Evolutionary conservation across 257 asterid genomes (phyloP), one percentile per base, ranked within the genome.

Genomic region (Solanum rostratum): DNA sequence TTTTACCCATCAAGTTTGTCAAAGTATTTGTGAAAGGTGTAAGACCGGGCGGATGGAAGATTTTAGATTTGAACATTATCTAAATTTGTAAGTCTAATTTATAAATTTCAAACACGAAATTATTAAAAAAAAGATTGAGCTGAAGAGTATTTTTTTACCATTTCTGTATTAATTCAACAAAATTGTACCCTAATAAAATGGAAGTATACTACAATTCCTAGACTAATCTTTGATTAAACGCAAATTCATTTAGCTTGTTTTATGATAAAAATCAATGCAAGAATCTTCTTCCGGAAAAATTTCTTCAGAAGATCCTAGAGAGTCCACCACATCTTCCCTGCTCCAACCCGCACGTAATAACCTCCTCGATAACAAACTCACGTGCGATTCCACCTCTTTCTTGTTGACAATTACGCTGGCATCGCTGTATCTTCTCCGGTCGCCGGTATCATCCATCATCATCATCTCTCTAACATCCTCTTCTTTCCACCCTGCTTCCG

Each of bases 391-490:
- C 81, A 88, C 88, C 41, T 86, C 43, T 20, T 85, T 85, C 62
- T 59, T 27, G 50, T 86, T 91, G 2, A 55, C 66, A 19, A 86
- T 29, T 59, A 12, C 53, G 46, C 11, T 39, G 5, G 54, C 66
- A 11, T 82, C 52, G 20, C 81, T 14, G 39, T 57, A 7, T 22
- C 59, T 73, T 8, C 57, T 73, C 80, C 57, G n/a, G 22, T 50
- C 37, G 6, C 37, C 20, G 39, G 89, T 6, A 53, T 89, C 95
- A 89, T 90, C 93, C 91, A 94, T 90, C 91, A 90, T 87, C 98
- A 95, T 91, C 99, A 95, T 95, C 87, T 96, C 99, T 89, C 91
- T 90, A 7, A 96, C 95, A 3, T 96, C 99, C 88, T 96, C 94
- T 84, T 94, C 98, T 27, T 87, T 92, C 99, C 99, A 96, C 80